These are phyloP conservation scores for Thymus mandschuricus DNA, from an alignment of 257 asterid species.

Conservation along the genomic window DNA sequence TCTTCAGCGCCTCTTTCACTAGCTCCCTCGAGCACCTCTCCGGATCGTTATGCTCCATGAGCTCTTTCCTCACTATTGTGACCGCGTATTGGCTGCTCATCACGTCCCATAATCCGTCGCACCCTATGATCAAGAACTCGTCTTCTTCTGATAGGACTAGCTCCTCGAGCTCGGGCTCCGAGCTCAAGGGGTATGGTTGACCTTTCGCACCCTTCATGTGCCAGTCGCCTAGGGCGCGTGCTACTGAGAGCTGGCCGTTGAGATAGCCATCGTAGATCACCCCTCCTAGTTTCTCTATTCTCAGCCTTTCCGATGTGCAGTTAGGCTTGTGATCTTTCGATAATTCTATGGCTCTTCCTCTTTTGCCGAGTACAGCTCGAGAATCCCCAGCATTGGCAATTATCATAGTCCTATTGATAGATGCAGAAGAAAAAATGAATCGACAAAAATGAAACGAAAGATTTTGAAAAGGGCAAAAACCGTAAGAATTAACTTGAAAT, in stretches of 20 bases:
- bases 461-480: conserved; percentile 1
- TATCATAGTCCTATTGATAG: conserved; percentile 55
- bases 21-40: conserved; percentile 67
- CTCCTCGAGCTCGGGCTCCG: conserved; percentile 83
- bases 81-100: conserved; percentile 94
- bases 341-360: conserved; percentile 80
- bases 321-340: conserved; percentile 89
- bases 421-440: not conserved
- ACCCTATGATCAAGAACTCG: conserved; percentile 82
- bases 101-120: conserved; percentile 93
- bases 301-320: conserved; percentile 62
- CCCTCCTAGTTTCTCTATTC: conserved; percentile 83
- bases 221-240: conserved; percentile 92
- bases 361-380: conserved; percentile 80
- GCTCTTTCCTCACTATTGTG: conserved; percentile 78
- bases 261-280: conserved; percentile 84
- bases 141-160: conserved; percentile 68
- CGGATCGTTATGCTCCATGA: conserved; percentile 80
- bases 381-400: conserved; percentile 92
- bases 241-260: conserved; percentile 87
- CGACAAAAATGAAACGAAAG: not conserved
- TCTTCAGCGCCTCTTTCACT: conserved; percentile 54
- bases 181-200: conserved; percentile 60
- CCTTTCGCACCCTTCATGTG: conserved; percentile 91
- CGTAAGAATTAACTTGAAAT: too few relatives aligned